Evolutionary conservation across 805 yeast species (phyloP).

Genomic region (Starmera pachycereana): DNA sequence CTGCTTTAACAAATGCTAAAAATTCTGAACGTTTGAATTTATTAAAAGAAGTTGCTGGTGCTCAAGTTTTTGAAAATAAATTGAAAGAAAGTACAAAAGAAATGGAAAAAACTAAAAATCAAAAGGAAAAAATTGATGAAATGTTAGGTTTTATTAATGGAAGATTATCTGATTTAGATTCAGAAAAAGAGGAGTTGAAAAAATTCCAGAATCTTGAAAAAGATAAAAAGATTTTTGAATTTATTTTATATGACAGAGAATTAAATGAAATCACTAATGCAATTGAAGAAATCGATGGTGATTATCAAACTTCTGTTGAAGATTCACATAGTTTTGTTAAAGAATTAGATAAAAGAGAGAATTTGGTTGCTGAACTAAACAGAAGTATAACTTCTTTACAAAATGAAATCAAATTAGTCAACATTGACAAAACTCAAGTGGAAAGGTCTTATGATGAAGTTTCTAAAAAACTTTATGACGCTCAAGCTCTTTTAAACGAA

Average conservation of each 20-base stretch:
- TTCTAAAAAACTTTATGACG: slow-evolving; percentile 36
- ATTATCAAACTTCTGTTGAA: slow-evolving; percentile 38
- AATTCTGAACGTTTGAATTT: slow-evolving; percentile 71
- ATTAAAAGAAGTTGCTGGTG: slow-evolving; percentile 91
- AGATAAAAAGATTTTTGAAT: slow-evolving; percentile 62
- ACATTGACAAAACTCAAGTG: slow-evolving; percentile 47
- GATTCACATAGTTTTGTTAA: slow-evolving; percentile 44
- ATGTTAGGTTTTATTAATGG: slow-evolving; percentile 60
- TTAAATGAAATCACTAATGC: slow-evolving; percentile 46
- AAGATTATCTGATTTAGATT: slow-evolving; percentile 66
- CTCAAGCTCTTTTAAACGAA: slow-evolving; percentile 35
- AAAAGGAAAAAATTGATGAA: slow-evolving; percentile 63
- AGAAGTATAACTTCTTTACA: slow-evolving; percentile 35
- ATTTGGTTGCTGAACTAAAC: slow-evolving; percentile 32
- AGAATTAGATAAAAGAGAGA: slow-evolving; percentile 55
- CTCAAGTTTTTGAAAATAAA: slow-evolving; percentile 78
- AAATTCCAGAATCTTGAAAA: slow-evolving; percentile 59
- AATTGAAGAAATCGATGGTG: slow-evolving; percentile 50
- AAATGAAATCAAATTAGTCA: slow-evolving; percentile 38
- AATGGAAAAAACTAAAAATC: slow-evolving; percentile 61
- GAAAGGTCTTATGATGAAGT: slow-evolving; percentile 39
- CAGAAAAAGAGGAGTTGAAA: slow-evolving; percentile 69
- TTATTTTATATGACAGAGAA: slow-evolving; percentile 70
- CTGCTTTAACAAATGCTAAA: slow-evolving; percentile 80
- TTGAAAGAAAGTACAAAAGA: slow-evolving; percentile 70